These are phyloP conservation scores for Cladosporium colombiae DNA, from an alignment of 2,329 filamentous ascomycete species.

Conservation along the genomic window DNA sequence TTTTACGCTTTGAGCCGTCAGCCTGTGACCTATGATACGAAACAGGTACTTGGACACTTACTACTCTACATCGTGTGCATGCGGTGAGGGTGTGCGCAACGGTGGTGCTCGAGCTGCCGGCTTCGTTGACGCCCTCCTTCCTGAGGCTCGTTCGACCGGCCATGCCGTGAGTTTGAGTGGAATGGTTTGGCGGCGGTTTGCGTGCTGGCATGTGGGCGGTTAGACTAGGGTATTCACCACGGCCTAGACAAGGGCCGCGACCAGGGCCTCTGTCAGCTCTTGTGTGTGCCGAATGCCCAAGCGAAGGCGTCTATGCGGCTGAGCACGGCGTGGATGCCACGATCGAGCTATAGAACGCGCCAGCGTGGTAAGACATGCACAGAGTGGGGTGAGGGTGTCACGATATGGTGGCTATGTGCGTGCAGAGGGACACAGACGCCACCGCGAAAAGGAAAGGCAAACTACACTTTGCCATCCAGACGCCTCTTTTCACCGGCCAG, in stretches of 20 bases:
- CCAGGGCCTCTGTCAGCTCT: conserved; percentile 17
- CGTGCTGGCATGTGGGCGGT: conserved; percentile 14
- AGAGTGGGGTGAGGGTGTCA: conserved; percentile 14
- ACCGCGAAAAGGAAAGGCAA: neutral
- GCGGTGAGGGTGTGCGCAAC: conserved; percentile 79
- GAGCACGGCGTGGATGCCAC: conserved; percentile 6
- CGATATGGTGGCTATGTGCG: conserved; percentile 11
- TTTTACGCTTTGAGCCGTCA: conserved; percentile 72
- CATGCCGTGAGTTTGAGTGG: conserved; percentile 17
- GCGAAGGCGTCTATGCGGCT: conserved; percentile 14
- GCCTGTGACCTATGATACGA: neutral
- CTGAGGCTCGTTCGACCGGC: conserved; percentile 20
- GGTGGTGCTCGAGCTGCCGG: conserved; percentile 1
- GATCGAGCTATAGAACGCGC: conserved; percentile 6
- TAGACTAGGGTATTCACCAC: conserved; percentile 9
- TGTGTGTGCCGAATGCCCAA: conserved; percentile 2
- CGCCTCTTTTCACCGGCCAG: neutral
- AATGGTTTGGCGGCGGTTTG: conserved; percentile 11
- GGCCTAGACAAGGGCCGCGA: conserved; percentile 17
- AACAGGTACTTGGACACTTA: conserved; percentile 43
- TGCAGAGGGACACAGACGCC: neutral
- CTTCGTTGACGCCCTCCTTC: conserved; percentile 21
- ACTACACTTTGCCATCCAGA: neutral
- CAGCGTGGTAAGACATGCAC: conserved; percentile 10
- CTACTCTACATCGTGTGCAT: conserved; percentile 77